Evolutionary conservation across 257 asterid species (phyloP), one percentile per base, ranked within the genome.

Genomic region (Nicotiana obtusifolia): DNA sequence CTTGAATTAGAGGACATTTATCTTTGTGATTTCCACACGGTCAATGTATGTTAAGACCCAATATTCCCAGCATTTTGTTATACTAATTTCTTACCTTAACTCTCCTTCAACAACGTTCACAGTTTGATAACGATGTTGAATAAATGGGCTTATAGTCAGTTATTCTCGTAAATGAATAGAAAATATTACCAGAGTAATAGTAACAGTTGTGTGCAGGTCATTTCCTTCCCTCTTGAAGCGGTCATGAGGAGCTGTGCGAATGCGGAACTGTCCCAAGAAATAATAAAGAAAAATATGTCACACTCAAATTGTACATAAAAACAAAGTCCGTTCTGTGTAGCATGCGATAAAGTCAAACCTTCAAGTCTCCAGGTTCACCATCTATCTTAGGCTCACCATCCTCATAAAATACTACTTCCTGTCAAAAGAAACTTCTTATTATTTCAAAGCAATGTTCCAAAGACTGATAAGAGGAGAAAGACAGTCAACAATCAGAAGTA

Each of bases 311-410:
- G 68, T 19, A 8, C 61, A 17, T 60, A 3, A 56, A 22, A 68
- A 85, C 5, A 19, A 14, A 53, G 20, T 61, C 35, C 30, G 80
- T 35, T 3, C 24, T 53, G 60, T 16, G 75, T 83, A 69, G 35
- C 16, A 67, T 77, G 76, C 15, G 83, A 83, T 82, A 20, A 54
- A 35, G 82, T 52, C 92, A 82, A 78, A 95, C 99, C 98, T 87
- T 92, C 57, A 94, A 92, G 86, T 95, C 99, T 81, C 98, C 99
- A 79, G 98, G 84, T 91, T 95, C 99, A 73, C 99, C 99, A 86
- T 95, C 99, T 85, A 91, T 82, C 82, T 85, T 89, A 69, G 99
- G 97, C 87, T 94, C 99, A 76, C 99, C 99, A 19, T 95, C 99
- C 85, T 94, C 98, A 71, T 89, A 93, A 84, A 95, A 95, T 75